These are phyloP conservation scores for Leccinum pachyderme DNA, from an alignment of 1,284 basidiomycete species.

Conservation along the genomic window DNA sequence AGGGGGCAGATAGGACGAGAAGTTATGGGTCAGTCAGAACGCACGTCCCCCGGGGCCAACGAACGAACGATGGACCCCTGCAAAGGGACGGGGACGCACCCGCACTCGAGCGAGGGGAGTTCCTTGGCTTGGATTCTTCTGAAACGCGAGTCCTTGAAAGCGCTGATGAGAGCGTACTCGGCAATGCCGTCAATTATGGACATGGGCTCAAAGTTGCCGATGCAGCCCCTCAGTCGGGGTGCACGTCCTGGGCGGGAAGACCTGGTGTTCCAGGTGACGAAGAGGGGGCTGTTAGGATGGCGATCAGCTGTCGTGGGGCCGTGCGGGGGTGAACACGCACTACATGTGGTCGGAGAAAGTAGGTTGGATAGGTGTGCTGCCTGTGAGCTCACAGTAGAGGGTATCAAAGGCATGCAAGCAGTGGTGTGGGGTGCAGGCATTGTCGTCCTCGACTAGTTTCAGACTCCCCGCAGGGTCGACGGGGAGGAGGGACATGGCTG, in stretches of 20 bases:
- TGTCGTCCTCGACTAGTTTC: conserved; percentile 35
- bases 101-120: conserved; percentile 79
- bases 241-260: conserved; percentile 56
- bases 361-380: conserved; percentile 51
- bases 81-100: conserved; percentile 48
- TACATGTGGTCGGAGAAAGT: conserved; percentile 68
- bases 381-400: conserved; percentile 69
- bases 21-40: neutral
- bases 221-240: conserved; percentile 84
- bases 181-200: conserved; percentile 74
- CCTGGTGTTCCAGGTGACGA: conserved; percentile 93
- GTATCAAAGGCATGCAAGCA: conserved; percentile 79
- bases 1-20: neutral
- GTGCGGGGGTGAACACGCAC: conserved; percentile 42
- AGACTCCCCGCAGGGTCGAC: conserved; percentile 39
- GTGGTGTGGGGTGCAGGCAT: conserved; percentile 65
- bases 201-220: conserved; percentile 88
- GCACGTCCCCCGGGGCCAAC: neutral
- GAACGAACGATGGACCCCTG: neutral
- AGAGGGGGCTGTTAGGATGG: conserved; percentile 70
- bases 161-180: conserved; percentile 90
- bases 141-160: conserved; percentile 71
- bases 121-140: conserved; percentile 74
- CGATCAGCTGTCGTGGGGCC: conserved; percentile 2
- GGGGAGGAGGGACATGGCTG: conserved; percentile 49